Conservation (phyloP, 2,329 filamentous ascomycete species). For the Botrytis sinoallii region DNA sequence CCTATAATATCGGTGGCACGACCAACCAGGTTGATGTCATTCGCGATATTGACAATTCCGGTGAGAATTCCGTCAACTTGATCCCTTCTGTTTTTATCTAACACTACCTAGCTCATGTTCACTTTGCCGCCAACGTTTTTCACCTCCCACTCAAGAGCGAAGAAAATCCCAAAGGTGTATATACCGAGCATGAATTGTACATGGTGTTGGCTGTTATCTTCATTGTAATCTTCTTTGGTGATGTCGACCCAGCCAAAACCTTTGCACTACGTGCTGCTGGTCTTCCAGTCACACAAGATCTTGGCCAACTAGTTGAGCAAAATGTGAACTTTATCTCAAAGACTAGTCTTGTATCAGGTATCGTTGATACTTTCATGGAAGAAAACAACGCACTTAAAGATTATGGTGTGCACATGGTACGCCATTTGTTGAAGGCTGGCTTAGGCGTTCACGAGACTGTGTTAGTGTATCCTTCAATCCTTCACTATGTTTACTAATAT, state of each 20-base stretch:
- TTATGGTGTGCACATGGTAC: conserved; percentile 63
- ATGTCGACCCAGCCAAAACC: conserved; percentile 62
- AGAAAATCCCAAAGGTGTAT: conserved; percentile 49
- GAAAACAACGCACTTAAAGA: conserved; percentile 38
- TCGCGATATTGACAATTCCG: conserved; percentile 53
- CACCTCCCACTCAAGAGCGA: conserved; percentile 51
- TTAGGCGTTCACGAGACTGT: conserved; percentile 53
- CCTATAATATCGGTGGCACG: conserved; percentile 15
- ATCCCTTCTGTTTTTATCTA: conserved; percentile 45
- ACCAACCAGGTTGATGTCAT: conserved; percentile 58
- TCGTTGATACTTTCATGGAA: conserved; percentile 44
- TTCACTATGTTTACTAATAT: conserved; percentile 31
- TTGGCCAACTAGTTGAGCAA: conserved; percentile 59
- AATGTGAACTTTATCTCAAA: conserved; percentile 52
- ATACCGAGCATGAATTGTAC: conserved; percentile 48
- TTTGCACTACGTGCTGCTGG: conserved; percentile 57
- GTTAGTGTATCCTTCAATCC: conserved; percentile 51
- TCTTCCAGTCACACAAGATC: conserved; percentile 58
- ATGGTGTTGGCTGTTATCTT: conserved; percentile 44
- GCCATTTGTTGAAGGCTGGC: conserved; percentile 60
- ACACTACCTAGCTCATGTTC: conserved; percentile 38
- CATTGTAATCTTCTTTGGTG: conserved; percentile 63
- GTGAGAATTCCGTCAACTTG: conserved; percentile 38
- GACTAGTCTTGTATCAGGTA: conserved; percentile 18
- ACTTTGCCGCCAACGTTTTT: conserved; percentile 52